Conservation (phyloP, 495 filamentous ascomycete genomes). For the Penicillium canariense region DNA sequence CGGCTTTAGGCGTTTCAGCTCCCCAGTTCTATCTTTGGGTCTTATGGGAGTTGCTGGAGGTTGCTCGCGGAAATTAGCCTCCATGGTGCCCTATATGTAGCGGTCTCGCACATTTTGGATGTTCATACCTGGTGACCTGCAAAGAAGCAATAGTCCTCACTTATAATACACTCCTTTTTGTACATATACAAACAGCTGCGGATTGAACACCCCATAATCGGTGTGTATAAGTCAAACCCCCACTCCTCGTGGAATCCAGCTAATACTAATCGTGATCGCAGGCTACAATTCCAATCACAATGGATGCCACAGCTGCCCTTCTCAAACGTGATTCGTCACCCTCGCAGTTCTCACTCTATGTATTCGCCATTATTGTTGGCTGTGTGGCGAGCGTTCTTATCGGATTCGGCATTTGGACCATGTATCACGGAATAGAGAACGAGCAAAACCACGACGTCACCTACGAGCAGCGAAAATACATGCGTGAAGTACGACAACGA, state of each 20-base stretch:
- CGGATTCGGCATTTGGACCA: slow-evolving; percentile 21
- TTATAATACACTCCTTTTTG: background rate
- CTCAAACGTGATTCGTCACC: slow-evolving; percentile 14
- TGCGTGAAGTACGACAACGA: slow-evolving; percentile 28
- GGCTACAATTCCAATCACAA: slow-evolving; percentile 6
- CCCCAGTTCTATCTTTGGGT: slow-evolving; percentile 18
- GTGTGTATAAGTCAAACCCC: background rate
- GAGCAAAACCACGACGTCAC: slow-evolving; percentile 9
- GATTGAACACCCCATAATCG: background rate
- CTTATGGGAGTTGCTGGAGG: background rate
- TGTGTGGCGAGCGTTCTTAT: slow-evolving; percentile 23
- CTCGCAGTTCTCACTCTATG: slow-evolving; percentile 24
- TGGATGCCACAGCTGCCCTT: slow-evolving; percentile 6
- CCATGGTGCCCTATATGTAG: slow-evolving; percentile 1
- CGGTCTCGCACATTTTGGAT: background rate
- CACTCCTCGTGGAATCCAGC: background rate
- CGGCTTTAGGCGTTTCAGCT: slow-evolving; percentile 16
- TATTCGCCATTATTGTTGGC: slow-evolving; percentile 28
- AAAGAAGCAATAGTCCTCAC: background rate
- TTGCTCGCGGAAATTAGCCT: background rate
- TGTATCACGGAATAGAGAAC: slow-evolving; percentile 24
- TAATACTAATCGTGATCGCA: background rate
- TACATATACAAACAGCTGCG: no score
- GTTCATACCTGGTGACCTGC: no score
- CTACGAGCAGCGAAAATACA: slow-evolving; percentile 26